phyloP scores from a whole-genome alignment of 441 rosid species.

The Gossypium trilobum region DNA sequence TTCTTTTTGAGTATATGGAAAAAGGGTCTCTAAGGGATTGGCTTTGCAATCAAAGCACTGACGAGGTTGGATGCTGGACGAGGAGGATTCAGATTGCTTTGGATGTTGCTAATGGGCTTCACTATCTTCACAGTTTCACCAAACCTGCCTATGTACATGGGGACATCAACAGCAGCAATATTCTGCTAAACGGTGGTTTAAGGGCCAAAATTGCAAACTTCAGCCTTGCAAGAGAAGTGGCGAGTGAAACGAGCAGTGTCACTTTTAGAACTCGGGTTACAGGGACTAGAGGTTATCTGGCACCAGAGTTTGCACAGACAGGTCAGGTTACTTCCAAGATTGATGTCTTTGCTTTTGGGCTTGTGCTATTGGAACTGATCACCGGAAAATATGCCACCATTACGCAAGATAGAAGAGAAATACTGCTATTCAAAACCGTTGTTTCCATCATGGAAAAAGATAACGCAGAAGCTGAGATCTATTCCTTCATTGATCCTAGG shows the following conservation, averaged over 20 bases:
- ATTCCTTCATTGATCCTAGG: slow-evolving; percentile 22
- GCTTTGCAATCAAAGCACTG: slow-evolving; percentile 23
- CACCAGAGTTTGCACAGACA: slow-evolving; percentile 28
- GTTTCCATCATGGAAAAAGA: slow-evolving; percentile 21
- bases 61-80: slow-evolving; percentile 36
- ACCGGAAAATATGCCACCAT: slow-evolving; percentile 27
- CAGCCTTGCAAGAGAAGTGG: slow-evolving; percentile 45
- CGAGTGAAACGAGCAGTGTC: slow-evolving; percentile 32
- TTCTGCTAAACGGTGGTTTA: slow-evolving; percentile 52
- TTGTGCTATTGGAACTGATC: slow-evolving; percentile 26
- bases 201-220: slow-evolving; percentile 65
- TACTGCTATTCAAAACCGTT: slow-evolving; percentile 20
- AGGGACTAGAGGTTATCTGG: slow-evolving; percentile 52
- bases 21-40: slow-evolving; percentile 61
- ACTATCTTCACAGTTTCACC: slow-evolving; percentile 64
- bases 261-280: slow-evolving; percentile 55
- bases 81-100: slow-evolving; percentile 55
- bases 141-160: slow-evolving; percentile 61
- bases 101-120: slow-evolving; percentile 68
- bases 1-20: slow-evolving; percentile 56
- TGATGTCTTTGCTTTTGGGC: slow-evolving; percentile 32
- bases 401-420: slow-evolving; percentile 18
- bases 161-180: slow-evolving; percentile 42
- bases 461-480: slow-evolving; percentile 16
- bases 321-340: slow-evolving; percentile 28